Conservation (phyloP, 306 rosid genomes). For the Rubus idaeus region DNA sequence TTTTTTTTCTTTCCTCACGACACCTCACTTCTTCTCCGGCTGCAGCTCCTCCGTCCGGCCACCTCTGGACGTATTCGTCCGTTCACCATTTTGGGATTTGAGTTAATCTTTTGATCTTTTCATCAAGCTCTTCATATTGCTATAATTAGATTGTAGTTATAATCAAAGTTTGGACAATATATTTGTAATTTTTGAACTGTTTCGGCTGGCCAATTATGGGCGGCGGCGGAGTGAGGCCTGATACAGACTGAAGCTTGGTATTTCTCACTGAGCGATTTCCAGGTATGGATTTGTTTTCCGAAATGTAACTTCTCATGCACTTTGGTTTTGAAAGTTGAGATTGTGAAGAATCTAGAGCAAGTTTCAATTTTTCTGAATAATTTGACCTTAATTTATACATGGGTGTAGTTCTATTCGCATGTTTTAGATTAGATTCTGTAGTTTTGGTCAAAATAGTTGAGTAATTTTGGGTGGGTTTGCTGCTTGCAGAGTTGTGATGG, state of each 20-base stretch:
- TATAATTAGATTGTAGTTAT: no score
- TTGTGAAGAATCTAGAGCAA: not conserved
- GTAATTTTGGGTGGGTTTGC: conserved; percentile 8
- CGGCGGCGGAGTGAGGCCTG: not conserved
- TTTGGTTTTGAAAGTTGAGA: conserved; percentile 1
- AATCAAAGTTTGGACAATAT: no score
- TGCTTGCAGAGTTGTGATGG: conserved; percentile 16
- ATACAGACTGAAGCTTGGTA: conserved; percentile 2
- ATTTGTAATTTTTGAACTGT: no score
- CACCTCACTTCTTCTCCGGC: no score
- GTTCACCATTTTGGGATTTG: no score
- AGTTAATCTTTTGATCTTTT: no score
- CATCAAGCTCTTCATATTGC: no score
- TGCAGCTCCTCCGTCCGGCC: no score
- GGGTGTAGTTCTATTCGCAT: not conserved
- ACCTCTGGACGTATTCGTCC: no score
- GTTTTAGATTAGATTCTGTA: not conserved
- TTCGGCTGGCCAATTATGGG: no score
- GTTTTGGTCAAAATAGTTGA: not conserved
- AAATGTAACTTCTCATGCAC: not conserved
- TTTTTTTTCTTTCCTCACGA: no score
- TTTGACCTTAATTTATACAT: not conserved
- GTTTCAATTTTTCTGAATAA: not conserved
- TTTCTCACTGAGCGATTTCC: not conserved
- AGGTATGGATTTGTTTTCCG: conserved; percentile 3